Conservation (phyloP, 441 rosid species). For the Brassica balearica region DNA sequence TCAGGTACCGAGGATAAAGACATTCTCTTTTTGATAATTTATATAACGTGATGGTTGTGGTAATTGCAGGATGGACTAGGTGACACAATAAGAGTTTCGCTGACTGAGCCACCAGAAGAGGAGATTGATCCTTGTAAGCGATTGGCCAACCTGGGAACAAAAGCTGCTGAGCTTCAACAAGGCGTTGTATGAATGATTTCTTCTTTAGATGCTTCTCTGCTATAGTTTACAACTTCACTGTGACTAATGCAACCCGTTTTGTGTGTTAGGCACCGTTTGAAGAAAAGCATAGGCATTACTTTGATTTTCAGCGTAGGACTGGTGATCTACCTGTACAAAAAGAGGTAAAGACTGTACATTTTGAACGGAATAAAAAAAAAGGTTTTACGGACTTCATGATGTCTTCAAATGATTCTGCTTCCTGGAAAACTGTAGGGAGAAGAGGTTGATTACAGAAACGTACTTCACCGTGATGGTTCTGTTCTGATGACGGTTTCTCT, state of each 20-base stretch:
- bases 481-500: constrained; percentile 85
- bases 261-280: constrained; percentile 81
- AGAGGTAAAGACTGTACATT: constrained; percentile 61
- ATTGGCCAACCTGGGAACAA: constrained; percentile 88
- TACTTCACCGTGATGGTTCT: constrained; percentile 96
- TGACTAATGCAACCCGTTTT: constrained; percentile 16
- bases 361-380: not conserved
- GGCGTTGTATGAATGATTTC: constrained; percentile 85
- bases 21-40: not conserved
- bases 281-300: constrained; percentile 90
- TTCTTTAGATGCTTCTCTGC: constrained; percentile 12
- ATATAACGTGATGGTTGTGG: not conserved
- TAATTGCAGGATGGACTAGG: constrained; percentile 91
- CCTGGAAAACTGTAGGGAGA: constrained; percentile 61
- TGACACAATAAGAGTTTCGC: constrained; percentile 96
- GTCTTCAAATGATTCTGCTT: constrained; percentile 21
- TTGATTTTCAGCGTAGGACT: constrained; percentile 91
- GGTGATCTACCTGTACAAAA: constrained; percentile 92
- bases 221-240: not conserved
- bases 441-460: constrained; percentile 95
- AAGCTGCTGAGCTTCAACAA: constrained; percentile 79
- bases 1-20: constrained; percentile 55
- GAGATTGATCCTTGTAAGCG: constrained; percentile 96
- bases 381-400: not conserved
- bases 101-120: constrained; percentile 95